A percentile compares a stretch with the other conserved stretches of the same genome.
Evolutionary conservation across 2,329 filamentous ascomycete species (phyloP).

Genomic region (Ophiobolus disseminans): DNA sequence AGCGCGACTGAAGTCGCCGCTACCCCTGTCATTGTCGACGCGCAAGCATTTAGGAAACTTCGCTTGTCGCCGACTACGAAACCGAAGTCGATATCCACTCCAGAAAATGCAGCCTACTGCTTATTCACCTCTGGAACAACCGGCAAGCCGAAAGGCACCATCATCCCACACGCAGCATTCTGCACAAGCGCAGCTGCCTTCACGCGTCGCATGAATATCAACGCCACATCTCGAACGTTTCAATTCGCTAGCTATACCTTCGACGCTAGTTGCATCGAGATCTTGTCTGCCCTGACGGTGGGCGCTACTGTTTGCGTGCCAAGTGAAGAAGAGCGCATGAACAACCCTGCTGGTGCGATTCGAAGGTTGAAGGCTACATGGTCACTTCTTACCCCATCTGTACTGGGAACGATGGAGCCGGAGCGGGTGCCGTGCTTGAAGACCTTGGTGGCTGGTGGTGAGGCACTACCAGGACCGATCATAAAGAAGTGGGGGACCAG

Average conservation of each 20-base stretch:
- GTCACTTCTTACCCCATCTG: slow-evolving; percentile 41
- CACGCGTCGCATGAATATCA: slow-evolving; percentile 51
- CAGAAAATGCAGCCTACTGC: slow-evolving; percentile 64
- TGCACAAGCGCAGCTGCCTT: slow-evolving; percentile 54
- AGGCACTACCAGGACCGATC: slow-evolving; percentile 49
- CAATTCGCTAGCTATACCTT: slow-evolving; percentile 60
- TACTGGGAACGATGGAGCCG: slow-evolving; percentile 49
- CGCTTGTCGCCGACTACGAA: slow-evolving; percentile 44
- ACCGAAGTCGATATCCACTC: slow-evolving; percentile 45
- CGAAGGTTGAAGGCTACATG: slow-evolving; percentile 36
- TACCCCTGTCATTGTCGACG: slow-evolving; percentile 40
- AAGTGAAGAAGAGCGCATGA: slow-evolving; percentile 62
- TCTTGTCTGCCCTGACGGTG: slow-evolving; percentile 59
- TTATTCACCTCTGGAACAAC: slow-evolving; percentile 60
- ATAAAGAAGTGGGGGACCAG: slow-evolving; percentile 54
- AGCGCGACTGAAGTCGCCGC: slow-evolving; percentile 33
- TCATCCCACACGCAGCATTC: slow-evolving; percentile 68
- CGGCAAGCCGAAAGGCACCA: slow-evolving; percentile 64
- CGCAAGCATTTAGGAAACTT: slow-evolving; percentile 50
- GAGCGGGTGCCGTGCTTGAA: slow-evolving; percentile 52
- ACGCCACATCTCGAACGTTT: slow-evolving; percentile 63
- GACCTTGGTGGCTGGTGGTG: slow-evolving; percentile 54
- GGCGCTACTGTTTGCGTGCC: slow-evolving; percentile 63
- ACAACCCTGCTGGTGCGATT: slow-evolving; percentile 57
- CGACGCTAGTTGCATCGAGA: slow-evolving; percentile 63